Conservation (phyloP, 2,329 filamentous ascomycete genomes). For the Zelopaecilomyces penicillatus region DNA sequence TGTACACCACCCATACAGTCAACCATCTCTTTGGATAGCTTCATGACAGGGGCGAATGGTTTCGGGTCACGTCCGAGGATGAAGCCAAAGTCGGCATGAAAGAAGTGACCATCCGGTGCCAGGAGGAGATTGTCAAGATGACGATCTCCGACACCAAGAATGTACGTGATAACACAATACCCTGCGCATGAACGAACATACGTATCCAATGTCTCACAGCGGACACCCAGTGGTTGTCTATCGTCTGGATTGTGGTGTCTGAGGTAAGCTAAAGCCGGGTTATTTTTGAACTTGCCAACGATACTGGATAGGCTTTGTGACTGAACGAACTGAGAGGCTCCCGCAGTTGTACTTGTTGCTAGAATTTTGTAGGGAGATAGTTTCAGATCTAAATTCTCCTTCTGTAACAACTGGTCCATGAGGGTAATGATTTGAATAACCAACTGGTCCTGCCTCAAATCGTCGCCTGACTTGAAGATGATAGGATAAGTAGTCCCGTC, state of each 20-base stretch:
- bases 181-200: conserved; percentile 94
- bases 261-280: conserved; percentile 72
- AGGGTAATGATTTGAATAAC: conserved; percentile 95
- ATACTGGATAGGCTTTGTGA: conserved; percentile 79
- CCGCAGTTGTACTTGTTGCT: conserved; percentile 80
- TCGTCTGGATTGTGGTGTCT: conserved; percentile 84
- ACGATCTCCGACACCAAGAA: conserved; percentile 89
- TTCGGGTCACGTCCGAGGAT: conserved; percentile 96
- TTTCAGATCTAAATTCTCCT: conserved; percentile 93
- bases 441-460: conserved; percentile 91
- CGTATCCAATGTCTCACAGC: conserved; percentile 87
- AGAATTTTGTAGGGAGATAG: conserved; percentile 94
- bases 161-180: conserved; percentile 97
- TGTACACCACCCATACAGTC: conserved; percentile 89
- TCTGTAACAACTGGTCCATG: conserved; percentile 91
- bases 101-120: conserved; percentile 85
- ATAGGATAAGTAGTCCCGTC: conserved; percentile 76
- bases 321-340: conserved; percentile 87
- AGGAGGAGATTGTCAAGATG: conserved; percentile 94
- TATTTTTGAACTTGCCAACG: conserved; percentile 68
- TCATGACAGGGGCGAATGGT: conserved; percentile 94
- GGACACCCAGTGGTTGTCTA: conserved; percentile 70
- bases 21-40: conserved; percentile 95
- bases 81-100: conserved; percentile 97
- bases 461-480: conserved; percentile 95